These are phyloP conservation scores for Gossypium australe DNA, from an alignment of 345 rosid species.

Conservation along the genomic window DNA sequence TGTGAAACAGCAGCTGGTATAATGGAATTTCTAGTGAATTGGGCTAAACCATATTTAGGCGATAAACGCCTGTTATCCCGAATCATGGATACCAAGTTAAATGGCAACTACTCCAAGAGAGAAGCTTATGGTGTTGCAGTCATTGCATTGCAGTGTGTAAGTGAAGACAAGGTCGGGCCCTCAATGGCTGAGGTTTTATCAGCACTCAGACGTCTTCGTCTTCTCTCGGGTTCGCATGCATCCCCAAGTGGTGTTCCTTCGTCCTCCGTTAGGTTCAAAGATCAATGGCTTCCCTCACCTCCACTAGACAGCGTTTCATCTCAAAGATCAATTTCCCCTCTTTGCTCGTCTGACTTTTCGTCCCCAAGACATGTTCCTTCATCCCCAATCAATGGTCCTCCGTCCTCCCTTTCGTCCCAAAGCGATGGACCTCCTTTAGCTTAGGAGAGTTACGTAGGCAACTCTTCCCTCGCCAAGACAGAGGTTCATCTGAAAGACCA, in stretches of 20 bases:
- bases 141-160: slow-evolving; percentile 55
- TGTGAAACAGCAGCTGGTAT: slow-evolving; percentile 43
- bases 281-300: no score
- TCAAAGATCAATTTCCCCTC: no score
- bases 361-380: no score
- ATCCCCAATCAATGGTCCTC: no score
- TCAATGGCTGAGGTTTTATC: slow-evolving; percentile 55
- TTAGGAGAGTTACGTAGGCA: no score
- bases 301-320: no score
- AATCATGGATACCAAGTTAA: slow-evolving; percentile 69
- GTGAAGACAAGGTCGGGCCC: slow-evolving; percentile 61
- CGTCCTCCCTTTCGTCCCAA: no score
- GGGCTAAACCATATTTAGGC: slow-evolving; percentile 67
- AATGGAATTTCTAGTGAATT: slow-evolving; percentile 66
- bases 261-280: neutral
- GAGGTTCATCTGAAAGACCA: no score
- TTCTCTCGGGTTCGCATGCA: neutral
- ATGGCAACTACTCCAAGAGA: slow-evolving; percentile 58
- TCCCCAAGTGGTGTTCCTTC: neutral
- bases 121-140: slow-evolving; percentile 49
- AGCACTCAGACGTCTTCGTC: slow-evolving; percentile 25
- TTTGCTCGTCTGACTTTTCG: no score
- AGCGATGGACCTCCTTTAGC: no score
- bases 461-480: no score
- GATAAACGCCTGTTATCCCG: slow-evolving; percentile 57